Base-by-base conservation (phyloP, 192 early-diverging fungal species). In the Entomortierella lignicola region DNA sequence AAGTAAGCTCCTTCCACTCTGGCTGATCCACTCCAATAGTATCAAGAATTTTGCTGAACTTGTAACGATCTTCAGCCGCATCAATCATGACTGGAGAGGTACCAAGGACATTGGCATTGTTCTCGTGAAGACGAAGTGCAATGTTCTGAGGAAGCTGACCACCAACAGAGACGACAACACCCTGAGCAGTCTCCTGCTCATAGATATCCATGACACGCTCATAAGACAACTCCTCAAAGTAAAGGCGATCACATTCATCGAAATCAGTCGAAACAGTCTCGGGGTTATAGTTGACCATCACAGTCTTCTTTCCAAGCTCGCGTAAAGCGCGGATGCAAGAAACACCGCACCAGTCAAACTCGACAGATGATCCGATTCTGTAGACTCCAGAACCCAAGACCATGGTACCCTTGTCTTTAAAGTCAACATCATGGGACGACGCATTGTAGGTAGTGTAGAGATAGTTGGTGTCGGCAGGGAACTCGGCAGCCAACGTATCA, bases 221-320 rank as follows among this genome's bases (percentile, higher is more conserved):
- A 69, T 96, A 90, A 52, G 86, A 90, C 51, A 99, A 86, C 77
- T 97, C 94, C 83, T 99, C 97, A 87, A 97, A 99, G 90, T 99
- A 99, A n/a, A 99, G 88, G 43, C 97, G 91, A 63, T 99, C 96
- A 81, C 94, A 95, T 84, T 99, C 97, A 85, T 97, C 97, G 77
- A 96, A 99, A 81, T 99, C 97, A 26, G 97, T 97, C 18, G 96
- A 97, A 26, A 99, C 97, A 1, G 97, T 99, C 82, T 99, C 97
- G 17, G 97, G 97, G 82, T 99, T 99, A 89, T 99, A 99, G 84
- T 99, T 99, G 68, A 99, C 91, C 96, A 97, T 98, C 20, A 99
- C 85, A 1, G 97, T 99, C 74, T 91, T 90, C 70, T 89, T 87
- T 56, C 94, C 94, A 30, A 93, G 70, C 34, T 88, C 73, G 31